These are phyloP conservation scores for Colletotrichum sp. DNA, from an alignment of 2,329 filamentous ascomycete genomes.

Conservation along the genomic window DNA sequence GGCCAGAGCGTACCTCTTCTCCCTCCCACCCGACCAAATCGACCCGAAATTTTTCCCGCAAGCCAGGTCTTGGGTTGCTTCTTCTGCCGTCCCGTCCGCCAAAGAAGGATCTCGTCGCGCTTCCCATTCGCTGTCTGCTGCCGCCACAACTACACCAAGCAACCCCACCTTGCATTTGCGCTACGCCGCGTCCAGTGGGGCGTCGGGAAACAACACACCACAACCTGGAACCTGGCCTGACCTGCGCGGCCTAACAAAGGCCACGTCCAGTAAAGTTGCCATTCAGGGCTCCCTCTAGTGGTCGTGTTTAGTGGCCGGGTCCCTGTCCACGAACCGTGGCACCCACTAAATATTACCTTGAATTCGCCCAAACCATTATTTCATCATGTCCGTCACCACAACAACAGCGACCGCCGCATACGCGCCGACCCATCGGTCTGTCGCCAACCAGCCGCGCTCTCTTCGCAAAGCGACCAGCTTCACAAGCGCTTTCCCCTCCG, in stretches of 20 bases:
- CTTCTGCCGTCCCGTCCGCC: neutral
- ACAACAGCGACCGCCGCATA: conserved; percentile 19
- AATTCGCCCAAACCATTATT: neutral
- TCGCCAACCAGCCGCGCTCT: conserved; percentile 31
- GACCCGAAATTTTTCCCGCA: neutral
- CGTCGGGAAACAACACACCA: conserved; percentile 9
- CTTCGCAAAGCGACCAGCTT: conserved; percentile 46
- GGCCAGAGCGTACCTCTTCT: neutral
- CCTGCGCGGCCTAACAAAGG: conserved; percentile 1
- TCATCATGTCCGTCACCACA: conserved; percentile 21
- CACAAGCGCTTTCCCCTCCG: conserved; percentile 35
- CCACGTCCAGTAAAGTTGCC: conserved; percentile 9
- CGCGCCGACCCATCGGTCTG: conserved; percentile 20
- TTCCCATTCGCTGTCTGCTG: conserved; percentile 5
- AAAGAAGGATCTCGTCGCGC: neutral
- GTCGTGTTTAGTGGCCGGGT: neutral
- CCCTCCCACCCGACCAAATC: neutral
- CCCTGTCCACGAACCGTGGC: conserved; percentile 6
- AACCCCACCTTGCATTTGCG: conserved; percentile 2
- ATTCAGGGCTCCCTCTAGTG: conserved; percentile 2
- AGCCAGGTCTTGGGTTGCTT: conserved; percentile 1
- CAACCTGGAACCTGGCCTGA: conserved; percentile 16
- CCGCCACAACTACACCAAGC: conserved; percentile 1
- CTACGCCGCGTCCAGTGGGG: conserved; percentile 8
- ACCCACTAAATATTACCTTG: conserved; percentile 10